A percentile compares a stretch with the other conserved stretches of the same genome.
Conservation (phyloP, 179 eudicot species). For the Patellifolia procumbens region DNA sequence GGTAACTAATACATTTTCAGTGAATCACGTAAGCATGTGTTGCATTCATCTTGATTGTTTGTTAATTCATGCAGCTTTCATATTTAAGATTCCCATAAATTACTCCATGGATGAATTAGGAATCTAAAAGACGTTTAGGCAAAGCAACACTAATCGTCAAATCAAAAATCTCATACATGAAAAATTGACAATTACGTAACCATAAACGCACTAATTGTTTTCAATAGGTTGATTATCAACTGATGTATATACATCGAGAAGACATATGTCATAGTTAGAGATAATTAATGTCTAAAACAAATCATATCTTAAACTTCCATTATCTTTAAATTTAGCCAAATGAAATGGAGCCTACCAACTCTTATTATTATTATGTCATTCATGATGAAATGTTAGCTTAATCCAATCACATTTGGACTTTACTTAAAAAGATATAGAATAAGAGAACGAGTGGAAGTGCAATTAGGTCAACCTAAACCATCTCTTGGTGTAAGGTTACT, state of each 20-base stretch:
- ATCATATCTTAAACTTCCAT: conserved; percentile 4
- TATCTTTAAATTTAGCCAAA: background rate
- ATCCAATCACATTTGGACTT: conserved; percentile 29
- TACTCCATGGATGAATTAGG: background rate
- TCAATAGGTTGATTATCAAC: background rate
- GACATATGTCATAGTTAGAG: background rate
- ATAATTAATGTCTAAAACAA: background rate
- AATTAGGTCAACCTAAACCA: conserved; percentile 36
- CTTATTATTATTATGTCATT: conserved; percentile 20
- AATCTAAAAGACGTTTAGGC: background rate
- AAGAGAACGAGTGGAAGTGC: conserved; percentile 21
- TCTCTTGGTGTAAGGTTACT: conserved; percentile 28
- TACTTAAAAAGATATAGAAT: conserved; percentile 29
- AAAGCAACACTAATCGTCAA: background rate
- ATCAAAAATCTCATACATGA: background rate
- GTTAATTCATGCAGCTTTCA: too few species aligned
- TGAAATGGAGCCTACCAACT: conserved; percentile 19
- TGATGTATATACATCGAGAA: background rate
- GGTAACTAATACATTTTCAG: too few species aligned
- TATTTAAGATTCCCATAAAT: background rate
- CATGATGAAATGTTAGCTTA: conserved; percentile 31
- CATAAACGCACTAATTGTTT: background rate
- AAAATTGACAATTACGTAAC: conserved; percentile 1
- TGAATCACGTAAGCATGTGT: too few species aligned
- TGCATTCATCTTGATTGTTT: too few species aligned